Evolutionary conservation across 148 eudicot species (phyloP).

Genomic region (Chenopodium berlandieri): DNA sequence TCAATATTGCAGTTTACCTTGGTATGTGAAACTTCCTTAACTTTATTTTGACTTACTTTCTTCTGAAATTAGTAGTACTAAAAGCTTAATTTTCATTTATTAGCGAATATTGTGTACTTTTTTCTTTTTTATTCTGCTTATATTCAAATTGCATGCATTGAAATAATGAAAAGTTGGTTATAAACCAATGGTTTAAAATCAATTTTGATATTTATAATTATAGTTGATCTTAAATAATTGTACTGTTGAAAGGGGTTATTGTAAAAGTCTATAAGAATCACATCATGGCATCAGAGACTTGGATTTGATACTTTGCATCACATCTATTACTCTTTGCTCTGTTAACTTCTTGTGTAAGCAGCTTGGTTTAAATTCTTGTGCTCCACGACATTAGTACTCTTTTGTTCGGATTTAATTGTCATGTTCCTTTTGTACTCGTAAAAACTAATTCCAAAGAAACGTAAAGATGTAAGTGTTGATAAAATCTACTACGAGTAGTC

Average conservation of each 20-base stretch:
- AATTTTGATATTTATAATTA: no score
- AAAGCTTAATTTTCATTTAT: not conserved
- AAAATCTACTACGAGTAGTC: no score
- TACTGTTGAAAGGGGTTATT: not conserved
- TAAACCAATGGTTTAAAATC: not conserved
- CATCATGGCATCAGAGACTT: not conserved
- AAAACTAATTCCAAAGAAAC: no score
- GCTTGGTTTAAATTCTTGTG: no score
- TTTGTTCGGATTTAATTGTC: no score
- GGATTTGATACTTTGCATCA: not conserved
- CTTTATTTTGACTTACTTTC: not conserved
- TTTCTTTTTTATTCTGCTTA: not conserved
- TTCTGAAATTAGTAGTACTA: not conserved
- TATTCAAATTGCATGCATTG: not conserved
- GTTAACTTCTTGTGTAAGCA: no score
- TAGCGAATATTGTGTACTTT: not conserved
- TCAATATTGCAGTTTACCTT: conserved; percentile 46
- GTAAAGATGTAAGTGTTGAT: no score
- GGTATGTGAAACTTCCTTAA: conserved; percentile 26
- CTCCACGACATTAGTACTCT: no score
- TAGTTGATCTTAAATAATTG: not conserved
- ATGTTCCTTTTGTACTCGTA: no score
- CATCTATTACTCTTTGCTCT: no score
- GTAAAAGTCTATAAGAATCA: not conserved
- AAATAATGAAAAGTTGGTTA: not conserved